A percentile compares a stretch with the other conserved stretches of the same genome.
phyloP scores from a whole-genome alignment of 352 stramenopile species.

The Phytophthora sp. region DNA sequence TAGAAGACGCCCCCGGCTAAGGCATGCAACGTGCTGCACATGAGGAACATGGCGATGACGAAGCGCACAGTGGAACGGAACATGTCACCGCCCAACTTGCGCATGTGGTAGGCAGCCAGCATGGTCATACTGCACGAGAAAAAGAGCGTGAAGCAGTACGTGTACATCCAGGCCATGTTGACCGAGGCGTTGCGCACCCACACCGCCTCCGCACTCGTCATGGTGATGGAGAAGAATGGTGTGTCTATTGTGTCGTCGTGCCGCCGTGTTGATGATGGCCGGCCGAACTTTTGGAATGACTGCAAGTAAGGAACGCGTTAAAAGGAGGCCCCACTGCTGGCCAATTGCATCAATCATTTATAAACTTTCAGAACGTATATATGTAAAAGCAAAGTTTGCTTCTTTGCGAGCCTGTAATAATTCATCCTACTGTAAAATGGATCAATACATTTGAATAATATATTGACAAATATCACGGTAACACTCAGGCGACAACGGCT shows the following conservation, averaged over 20 bases:
- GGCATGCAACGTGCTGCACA: constrained; percentile 60
- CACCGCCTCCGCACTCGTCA: constrained; percentile 23
- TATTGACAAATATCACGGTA: too few species aligned
- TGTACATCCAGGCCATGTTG: constrained; percentile 68
- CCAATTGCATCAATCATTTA: too few species aligned
- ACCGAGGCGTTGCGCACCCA: constrained; percentile 34
- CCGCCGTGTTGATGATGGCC: constrained; percentile 2
- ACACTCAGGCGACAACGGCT: too few species aligned
- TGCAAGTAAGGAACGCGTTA: too few species aligned
- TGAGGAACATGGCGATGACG: constrained; percentile 65
- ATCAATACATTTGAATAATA: too few species aligned
- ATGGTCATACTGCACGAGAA: constrained; percentile 61
- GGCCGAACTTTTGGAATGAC: constrained; percentile 8
- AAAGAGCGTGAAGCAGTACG: constrained; percentile 60
- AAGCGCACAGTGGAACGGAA: constrained; percentile 78
- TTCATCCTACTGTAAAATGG: too few species aligned
- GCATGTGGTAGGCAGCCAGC: constrained; percentile 69
- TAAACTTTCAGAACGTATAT: too few species aligned
- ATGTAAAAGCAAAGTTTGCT: too few species aligned
- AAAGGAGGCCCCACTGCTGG: too few species aligned
- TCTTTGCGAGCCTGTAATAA: too few species aligned
- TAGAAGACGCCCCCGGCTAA: constrained; percentile 63
- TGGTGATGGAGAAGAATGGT: constrained; percentile 5
- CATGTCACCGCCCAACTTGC: constrained; percentile 64
- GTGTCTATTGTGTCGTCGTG: constrained; percentile 1